Percentiles rank a stretch among this genome's conserved stretches.
phyloP scores from a whole-genome alignment of 108 stramenopile genomes.

The Asterionellopsis glacialis region DNA sequence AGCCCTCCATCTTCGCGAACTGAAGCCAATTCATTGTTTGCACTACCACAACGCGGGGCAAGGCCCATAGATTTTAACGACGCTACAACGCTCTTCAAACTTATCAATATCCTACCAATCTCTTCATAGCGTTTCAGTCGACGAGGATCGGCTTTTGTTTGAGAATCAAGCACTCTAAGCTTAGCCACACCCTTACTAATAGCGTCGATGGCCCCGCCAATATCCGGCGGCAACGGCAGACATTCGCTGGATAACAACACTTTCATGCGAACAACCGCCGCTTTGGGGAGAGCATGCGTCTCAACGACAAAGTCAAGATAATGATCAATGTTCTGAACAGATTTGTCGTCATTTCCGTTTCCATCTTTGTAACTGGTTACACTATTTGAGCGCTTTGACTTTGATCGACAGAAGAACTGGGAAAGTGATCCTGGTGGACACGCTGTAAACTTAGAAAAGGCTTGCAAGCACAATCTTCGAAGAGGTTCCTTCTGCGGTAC shows the following conservation, averaged over 20 bases:
- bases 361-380: slow-evolving; percentile 5
- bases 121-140: slow-evolving; percentile 51
- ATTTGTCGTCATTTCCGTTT: slow-evolving; percentile 15
- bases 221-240: slow-evolving; percentile 51
- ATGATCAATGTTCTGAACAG: slow-evolving; percentile 23
- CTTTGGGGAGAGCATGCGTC: slow-evolving; percentile 37
- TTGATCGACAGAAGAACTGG: slow-evolving; percentile 21
- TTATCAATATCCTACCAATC: slow-evolving; percentile 32
- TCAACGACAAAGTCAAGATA: slow-evolving; percentile 28
- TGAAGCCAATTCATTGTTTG: slow-evolving; percentile 2
- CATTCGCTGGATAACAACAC: slow-evolving; percentile 39
- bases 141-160: slow-evolving; percentile 17
- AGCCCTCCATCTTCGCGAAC: not conserved
- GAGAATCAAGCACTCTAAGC: slow-evolving; percentile 8
- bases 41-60: slow-evolving; percentile 11
- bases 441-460: slow-evolving; percentile 55
- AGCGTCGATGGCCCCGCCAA: slow-evolving; percentile 43
- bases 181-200: slow-evolving; percentile 24
- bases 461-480: slow-evolving; percentile 35
- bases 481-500: slow-evolving; percentile 47
- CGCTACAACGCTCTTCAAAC: slow-evolving; percentile 37
- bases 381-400: slow-evolving; percentile 6
- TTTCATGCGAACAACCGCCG: slow-evolving; percentile 34
- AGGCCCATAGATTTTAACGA: slow-evolving; percentile 46
- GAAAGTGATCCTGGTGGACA: slow-evolving; percentile 31